Base-by-base conservation (phyloP, 495 filamentous ascomycete species). In the Jackrogersella multiformis region DNA sequence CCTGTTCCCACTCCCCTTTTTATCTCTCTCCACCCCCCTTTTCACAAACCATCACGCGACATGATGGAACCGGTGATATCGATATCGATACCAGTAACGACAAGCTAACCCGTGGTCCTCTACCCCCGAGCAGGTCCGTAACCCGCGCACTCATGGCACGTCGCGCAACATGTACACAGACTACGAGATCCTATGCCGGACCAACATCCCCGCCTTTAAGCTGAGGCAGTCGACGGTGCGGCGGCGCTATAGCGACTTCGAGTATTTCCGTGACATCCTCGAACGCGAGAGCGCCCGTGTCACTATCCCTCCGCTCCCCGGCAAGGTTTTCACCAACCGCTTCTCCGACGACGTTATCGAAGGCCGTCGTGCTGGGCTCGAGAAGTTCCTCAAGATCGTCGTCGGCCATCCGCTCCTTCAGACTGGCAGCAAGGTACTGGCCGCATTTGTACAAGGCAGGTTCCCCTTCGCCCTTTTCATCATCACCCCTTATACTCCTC, bases 261-360 rank as follows among this genome's bases (percentile, higher is more conserved):
- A 99, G 81, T 93, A 95, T 81, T 99, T 99, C 81, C 93, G 95
- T 71, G 95, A 99, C 76, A 97, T 98, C 57, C 86, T 99, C 52
- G 95, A 99, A 84, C 90, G 96, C 57, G 95, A 99, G 81, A 89
- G 86, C 70, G 94, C 94, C 35, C 84, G 96, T 55, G 95, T 99
- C 48, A 97, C 92, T 26, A 99, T 98, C 74, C 95, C 95, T 4
- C 95, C 95, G 21, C 81, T 99, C 51, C 95, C 95, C 0, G 95
- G 95, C 23, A 99, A 98, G 80, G 95, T 99, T 28, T 97, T 98
- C 72, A 97, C 94, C 23, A 98, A 98, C 77, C 91, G 95, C 13
- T 99, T 99, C 81, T 94, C 91, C 63, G 95, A 99, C 74, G 95
- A 97, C 72, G 96, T 99, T 69, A 99, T 99, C 74, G 96, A 99